Base-by-base conservation (phyloP, 345 rosid genomes). In the Linum trigynum region DNA sequence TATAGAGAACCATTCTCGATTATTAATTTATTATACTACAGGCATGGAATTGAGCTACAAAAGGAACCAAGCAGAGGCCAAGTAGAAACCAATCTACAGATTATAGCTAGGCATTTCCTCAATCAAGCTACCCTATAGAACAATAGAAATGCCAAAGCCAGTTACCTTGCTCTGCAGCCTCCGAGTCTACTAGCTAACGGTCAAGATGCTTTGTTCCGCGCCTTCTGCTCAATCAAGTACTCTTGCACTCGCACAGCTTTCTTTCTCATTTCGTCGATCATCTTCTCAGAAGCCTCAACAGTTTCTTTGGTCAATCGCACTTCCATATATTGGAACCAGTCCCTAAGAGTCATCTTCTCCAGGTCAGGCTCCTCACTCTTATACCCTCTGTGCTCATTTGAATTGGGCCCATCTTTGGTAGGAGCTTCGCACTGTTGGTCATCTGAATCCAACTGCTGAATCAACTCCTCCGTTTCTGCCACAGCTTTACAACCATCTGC, bases 281-380 rank as follows among this genome's bases (percentile, higher is more conserved):
- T 69, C 82, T 79, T 78, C 77, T 88, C 95, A 0, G 92, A 83
- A 17, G 73, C 84, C 38, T 82, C 82, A 2, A 65, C 39, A 43
- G 78, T 83, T 79, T 83, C 84, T 74, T 82, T 77, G 0, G 73
- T 84, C 69, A 84, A 59, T 45, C 84, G 45, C 59, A 61, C 79
- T 71, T 82, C 86, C 84, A 86, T 55, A 63, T 53, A 79, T 62
- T 78, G 79, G 67, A 88, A 85, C 97, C 90, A 94, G 40, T 90
- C 78, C 68, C 77, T 76, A 43, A 86, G 39, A 14, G 83, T 79
- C 82, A 86, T 82, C 70, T 74, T 82, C 60, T 69, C 80, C 67
- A 84, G 79, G 73, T 74, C 81, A 45, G 66, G 32, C 45, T 8
- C 12, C 48, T 43, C 50, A 43, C 50, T 4, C 50, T 43, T 11